phyloP scores from a whole-genome alignment of 371 early-diverging fungal species.

The Gilbertella persicaria region DNA sequence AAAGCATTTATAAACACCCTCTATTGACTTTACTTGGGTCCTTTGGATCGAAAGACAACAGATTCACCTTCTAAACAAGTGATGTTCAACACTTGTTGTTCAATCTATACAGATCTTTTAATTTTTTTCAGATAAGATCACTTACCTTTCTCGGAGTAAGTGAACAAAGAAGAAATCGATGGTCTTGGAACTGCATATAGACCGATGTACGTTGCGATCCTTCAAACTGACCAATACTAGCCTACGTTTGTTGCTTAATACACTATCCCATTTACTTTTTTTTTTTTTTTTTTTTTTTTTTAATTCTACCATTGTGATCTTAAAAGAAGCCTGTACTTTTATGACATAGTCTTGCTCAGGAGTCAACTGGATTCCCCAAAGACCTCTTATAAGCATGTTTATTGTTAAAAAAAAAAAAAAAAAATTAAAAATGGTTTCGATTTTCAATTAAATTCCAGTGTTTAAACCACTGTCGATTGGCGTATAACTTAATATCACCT shows the following conservation, averaged over 20 bases:
- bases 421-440: slow-evolving; percentile 2
- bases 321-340: background rate
- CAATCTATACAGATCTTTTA: background rate
- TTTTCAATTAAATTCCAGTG: slow-evolving; percentile 53
- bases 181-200: background rate
- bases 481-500: slow-evolving; percentile 64
- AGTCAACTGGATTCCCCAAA: background rate
- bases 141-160: background rate
- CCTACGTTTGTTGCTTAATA: too few relatives aligned
- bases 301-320: background rate
- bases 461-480: slow-evolving; percentile 51
- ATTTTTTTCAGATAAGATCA: background rate
- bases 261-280: too few relatives aligned
- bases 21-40: background rate
- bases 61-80: background rate
- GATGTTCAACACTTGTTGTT: background rate
- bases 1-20: background rate
- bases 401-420: background rate
- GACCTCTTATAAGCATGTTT: background rate
- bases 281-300: too few relatives aligned
- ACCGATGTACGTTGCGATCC: background rate
- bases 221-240: background rate
- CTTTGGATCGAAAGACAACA: background rate
- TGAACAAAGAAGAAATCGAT: background rate
- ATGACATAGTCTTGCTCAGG: background rate